Evolutionary conservation across 2,329 filamentous ascomycete species (phyloP).

Genomic region (Fusarium metavorans): DNA sequence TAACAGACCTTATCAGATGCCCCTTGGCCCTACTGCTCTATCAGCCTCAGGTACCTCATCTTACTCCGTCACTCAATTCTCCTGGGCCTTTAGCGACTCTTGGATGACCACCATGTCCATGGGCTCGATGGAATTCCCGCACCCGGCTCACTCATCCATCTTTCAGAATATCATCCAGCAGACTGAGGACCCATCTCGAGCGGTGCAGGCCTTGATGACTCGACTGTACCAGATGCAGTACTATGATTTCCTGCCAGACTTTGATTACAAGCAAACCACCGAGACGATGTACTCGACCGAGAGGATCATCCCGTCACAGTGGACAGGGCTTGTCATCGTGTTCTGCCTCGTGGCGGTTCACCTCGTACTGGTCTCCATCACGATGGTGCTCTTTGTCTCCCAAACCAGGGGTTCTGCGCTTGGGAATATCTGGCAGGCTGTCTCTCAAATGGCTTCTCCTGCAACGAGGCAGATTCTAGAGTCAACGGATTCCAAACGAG

Average conservation of each 20-base stretch:
- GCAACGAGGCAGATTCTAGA: conserved; percentile 19
- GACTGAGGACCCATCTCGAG: background rate
- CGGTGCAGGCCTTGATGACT: background rate
- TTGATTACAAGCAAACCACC: background rate
- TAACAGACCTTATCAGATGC: background rate
- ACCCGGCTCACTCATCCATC: background rate
- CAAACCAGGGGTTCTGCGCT: conserved; percentile 8
- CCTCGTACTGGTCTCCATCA: background rate
- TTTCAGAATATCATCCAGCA: background rate
- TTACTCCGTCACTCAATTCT: background rate
- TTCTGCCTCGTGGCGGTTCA: background rate
- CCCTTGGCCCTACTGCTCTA: background rate
- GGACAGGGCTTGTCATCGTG: background rate
- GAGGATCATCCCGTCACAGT: background rate
- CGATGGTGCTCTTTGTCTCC: background rate
- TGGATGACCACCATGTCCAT: background rate
- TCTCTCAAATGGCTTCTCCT: conserved; percentile 20
- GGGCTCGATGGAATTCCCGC: background rate
- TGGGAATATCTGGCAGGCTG: conserved; percentile 27
- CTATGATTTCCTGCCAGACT: background rate
- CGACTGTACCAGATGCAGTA: background rate
- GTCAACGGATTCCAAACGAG: background rate
- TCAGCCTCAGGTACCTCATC: background rate
- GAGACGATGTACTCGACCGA: background rate
- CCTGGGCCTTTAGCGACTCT: background rate